phyloP scores from a whole-genome alignment of 371 early-diverging fungal genomes.

The Rhizomucor pusillus region DNA sequence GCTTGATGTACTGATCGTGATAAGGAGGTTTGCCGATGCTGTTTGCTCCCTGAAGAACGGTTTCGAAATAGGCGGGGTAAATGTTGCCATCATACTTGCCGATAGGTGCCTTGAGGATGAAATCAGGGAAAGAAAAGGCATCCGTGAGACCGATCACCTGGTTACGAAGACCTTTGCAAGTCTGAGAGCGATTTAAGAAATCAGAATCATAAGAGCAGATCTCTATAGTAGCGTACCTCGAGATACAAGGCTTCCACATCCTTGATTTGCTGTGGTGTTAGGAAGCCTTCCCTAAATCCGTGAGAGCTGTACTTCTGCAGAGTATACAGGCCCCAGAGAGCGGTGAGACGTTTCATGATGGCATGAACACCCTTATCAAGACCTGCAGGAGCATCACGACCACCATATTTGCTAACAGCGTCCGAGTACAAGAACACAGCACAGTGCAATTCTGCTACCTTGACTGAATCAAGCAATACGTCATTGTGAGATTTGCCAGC shows the following conservation, averaged over 20 bases:
- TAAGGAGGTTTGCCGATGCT: constrained; percentile 35
- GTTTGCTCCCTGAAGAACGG: constrained; percentile 30
- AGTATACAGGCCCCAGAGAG: constrained; percentile 37
- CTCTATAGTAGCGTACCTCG: constrained; percentile 15
- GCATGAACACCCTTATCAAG: constrained; percentile 16
- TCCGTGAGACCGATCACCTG: constrained; percentile 64
- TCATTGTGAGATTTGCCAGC: constrained; percentile 20
- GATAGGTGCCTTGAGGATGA: constrained; percentile 64
- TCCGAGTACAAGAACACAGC: constrained; percentile 30
- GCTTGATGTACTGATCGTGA: constrained; percentile 39
- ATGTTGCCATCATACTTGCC: constrained; percentile 65
- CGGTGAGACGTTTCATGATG: constrained; percentile 34
- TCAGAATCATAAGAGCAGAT: neutral
- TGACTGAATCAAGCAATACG: constrained; percentile 31
- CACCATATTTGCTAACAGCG: constrained; percentile 29
- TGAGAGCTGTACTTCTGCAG: constrained; percentile 46
- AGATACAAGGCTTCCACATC: constrained; percentile 43
- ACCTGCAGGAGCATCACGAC: constrained; percentile 21
- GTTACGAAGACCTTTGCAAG: constrained; percentile 52
- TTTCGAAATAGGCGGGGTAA: constrained; percentile 45
- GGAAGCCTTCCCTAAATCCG: constrained; percentile 52
- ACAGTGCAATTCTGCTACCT: constrained; percentile 36
- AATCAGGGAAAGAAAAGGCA: constrained; percentile 64
- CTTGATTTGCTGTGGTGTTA: constrained; percentile 45
- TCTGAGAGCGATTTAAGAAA: constrained; percentile 1